Evolutionary conservation across 176 grass and related monocot species (phyloP), one percentile per base, ranked within the genome.

Genomic region (Rhipidocladum racemiflorum): DNA sequence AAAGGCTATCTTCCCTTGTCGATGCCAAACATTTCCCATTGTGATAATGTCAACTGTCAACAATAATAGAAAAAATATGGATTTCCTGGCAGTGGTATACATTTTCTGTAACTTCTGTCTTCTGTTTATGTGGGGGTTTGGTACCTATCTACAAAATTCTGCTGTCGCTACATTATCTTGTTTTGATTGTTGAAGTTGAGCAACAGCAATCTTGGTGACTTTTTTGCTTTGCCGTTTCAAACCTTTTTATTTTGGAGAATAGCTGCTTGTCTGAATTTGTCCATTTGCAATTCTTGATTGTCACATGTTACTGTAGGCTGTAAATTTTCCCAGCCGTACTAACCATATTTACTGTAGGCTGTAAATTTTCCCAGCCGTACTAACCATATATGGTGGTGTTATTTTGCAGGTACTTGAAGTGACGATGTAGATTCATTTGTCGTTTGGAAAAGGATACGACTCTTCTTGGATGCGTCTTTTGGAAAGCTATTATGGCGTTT

Each of bases 371-470:
- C 12, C 24, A 6, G 18, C 6, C 2, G 61, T 76, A 12, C 54
- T 76, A 18, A 89, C 27, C 8, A 16, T 43, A 43, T 71, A n/a
- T 46, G 1, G 0, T 65, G 28, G 6, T n/a, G 1, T 60, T 60
- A 23, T 68, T 40, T 68, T 78, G 59, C 67, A 90, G 88, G 88
- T 86, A 90, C 88, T 90, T 90, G 88, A 90, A 79, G 51, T 34
- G 65, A 28, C 35, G 42, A 13, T 90, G 79, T 86, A 57, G 78
- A 79, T 86, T 86, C 40, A 43, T 14, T 14, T 71, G 63, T 90
- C 88, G 79, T 83, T 90, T 90, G 20, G 60, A 86, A 59, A 75
- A 83, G 88, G 88, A 83, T 74, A 83, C 53, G 83, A 53, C 51
- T 42, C 71, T 62, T 62, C 20, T 60, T 75, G 77, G 50, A 78